Conservation (phyloP, 176 grass and related monocot species). For the Aechmea fasciata region DNA sequence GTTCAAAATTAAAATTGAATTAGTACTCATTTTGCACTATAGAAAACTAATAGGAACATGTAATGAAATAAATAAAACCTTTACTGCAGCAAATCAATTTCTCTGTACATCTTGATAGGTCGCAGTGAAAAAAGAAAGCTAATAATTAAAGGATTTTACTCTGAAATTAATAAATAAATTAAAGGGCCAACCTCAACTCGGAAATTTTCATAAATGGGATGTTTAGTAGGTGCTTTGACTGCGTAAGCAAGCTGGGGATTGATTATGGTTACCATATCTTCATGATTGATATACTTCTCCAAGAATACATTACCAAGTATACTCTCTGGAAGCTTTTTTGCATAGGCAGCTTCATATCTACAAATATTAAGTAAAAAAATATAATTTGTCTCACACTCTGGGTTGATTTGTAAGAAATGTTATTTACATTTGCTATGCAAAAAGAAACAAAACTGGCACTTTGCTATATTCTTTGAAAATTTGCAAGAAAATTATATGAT, state of each 20-base stretch:
- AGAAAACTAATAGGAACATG: no score
- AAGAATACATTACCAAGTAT: slow-evolving; percentile 58
- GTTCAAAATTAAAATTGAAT: no score
- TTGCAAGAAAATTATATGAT: no score
- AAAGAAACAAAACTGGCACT: background rate
- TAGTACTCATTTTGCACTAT: no score
- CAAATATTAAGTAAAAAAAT: background rate
- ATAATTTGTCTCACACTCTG: background rate
- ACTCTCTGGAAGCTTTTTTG: slow-evolving; percentile 64
- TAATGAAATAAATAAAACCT: no score
- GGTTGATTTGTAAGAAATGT: background rate
- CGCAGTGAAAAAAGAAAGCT: background rate
- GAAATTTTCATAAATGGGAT: slow-evolving; percentile 92
- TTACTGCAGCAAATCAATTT: no score
- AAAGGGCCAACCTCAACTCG: slow-evolving; percentile 65
- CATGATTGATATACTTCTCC: slow-evolving; percentile 65
- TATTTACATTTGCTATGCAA: background rate
- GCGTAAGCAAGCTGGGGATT: slow-evolving; percentile 58
- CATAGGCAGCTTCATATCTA: slow-evolving; percentile 84
- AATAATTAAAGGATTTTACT: background rate
- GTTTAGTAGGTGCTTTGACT: slow-evolving; percentile 74
- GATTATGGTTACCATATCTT: slow-evolving; percentile 57
- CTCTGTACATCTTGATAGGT: no score
- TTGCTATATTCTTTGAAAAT: no score
- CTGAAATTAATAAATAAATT: background rate